Evolutionary conservation across 768 basidiomycete species (phyloP).

Genomic region (Leccinum subtestaceum): DNA sequence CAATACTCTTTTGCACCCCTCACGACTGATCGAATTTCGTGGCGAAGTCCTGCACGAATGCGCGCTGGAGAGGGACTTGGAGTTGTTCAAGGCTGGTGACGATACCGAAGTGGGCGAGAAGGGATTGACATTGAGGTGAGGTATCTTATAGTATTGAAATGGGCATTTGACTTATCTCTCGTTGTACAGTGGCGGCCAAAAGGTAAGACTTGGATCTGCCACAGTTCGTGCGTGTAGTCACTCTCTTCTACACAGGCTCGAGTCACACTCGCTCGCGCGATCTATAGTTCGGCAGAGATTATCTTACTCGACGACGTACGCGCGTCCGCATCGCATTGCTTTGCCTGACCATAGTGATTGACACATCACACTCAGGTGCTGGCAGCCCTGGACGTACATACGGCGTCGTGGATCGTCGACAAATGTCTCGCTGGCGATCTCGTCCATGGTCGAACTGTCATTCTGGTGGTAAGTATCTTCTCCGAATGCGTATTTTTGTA

Average conservation of each 20-base stretch:
- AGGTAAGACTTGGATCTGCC: not conserved
- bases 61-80: not conserved
- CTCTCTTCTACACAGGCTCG: not conserved
- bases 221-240: not conserved
- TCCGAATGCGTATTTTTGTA: not conserved
- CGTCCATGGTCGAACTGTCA: slow-evolving; percentile 1
- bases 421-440: not conserved
- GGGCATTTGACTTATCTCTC: not conserved
- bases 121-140: slow-evolving; percentile 5
- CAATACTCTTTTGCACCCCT: not conserved
- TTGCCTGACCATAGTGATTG: not conserved
- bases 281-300: slow-evolving; percentile 1
- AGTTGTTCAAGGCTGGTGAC: not conserved
- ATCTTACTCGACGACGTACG: not conserved
- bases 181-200: slow-evolving; percentile 1
- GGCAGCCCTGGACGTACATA: slow-evolving; percentile 3
- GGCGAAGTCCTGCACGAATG: not conserved
- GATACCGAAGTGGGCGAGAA: slow-evolving; percentile 4
- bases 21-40: not conserved
- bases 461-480: slow-evolving; percentile 1
- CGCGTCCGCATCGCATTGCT: not conserved
- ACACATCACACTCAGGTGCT: not conserved
- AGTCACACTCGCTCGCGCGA: slow-evolving; percentile 1
- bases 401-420: slow-evolving; percentile 2
- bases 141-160: not conserved